Conservation (phyloP, 1,284 basidiomycete genomes). For the Blastosporella zonata region DNA sequence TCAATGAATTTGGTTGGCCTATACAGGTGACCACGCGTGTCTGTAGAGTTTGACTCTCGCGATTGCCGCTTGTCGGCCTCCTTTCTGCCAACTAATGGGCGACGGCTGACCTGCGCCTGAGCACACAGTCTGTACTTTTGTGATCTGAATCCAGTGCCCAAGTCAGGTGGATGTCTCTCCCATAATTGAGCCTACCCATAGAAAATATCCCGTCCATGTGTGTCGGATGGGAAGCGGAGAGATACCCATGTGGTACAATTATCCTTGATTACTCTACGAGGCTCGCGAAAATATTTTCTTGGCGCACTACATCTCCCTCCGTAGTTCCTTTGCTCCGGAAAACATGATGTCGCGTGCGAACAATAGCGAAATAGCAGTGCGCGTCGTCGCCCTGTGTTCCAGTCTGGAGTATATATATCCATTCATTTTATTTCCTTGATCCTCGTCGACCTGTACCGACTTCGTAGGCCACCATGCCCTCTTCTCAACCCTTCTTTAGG, state of each 20-base stretch:
- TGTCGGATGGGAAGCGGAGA: background rate
- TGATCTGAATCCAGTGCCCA: background rate
- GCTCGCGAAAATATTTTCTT: background rate
- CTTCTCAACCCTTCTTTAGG: slow-evolving; percentile 18
- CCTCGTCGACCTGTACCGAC: background rate
- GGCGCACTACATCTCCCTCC: slow-evolving; percentile 5
- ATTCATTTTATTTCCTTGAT: background rate
- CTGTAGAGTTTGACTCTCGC: background rate
- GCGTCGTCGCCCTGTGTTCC: slow-evolving; percentile 2
- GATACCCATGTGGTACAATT: background rate
- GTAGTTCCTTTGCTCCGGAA: background rate
- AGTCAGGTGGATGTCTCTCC: background rate
- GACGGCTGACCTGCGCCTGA: background rate
- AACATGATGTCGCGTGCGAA: slow-evolving; percentile 1
- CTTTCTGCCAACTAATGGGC: background rate
- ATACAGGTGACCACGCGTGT: background rate
- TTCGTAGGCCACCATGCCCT: slow-evolving; percentile 14
- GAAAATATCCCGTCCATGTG: background rate
- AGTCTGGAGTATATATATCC: slow-evolving; percentile 15
- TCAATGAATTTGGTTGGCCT: background rate
- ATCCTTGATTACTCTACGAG: background rate
- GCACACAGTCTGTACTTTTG: background rate
- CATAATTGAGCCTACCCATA: background rate
- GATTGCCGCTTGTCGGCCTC: background rate
- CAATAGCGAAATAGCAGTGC: slow-evolving; percentile 1